Conservation (phyloP, 2,329 filamentous ascomycete species). For the Alternaria rosae region DNA sequence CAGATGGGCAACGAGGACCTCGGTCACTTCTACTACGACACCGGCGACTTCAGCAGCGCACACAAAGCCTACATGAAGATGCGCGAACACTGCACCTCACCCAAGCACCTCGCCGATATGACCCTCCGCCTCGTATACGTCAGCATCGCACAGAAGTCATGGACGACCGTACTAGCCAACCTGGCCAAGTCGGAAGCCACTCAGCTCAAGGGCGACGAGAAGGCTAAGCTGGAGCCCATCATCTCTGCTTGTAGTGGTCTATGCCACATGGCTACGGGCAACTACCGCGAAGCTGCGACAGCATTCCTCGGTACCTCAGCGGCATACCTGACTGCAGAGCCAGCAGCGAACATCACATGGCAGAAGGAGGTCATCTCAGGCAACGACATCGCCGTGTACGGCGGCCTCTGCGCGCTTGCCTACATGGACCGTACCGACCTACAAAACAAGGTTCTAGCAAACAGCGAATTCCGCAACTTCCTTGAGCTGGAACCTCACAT, state of each 20-base stretch:
- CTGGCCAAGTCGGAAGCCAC: conserved; percentile 64
- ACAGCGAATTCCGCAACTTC: conserved; percentile 84
- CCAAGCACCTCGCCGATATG: conserved; percentile 84
- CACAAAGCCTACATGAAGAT: conserved; percentile 83
- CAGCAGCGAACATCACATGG: conserved; percentile 59
- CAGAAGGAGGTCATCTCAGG: conserved; percentile 77
- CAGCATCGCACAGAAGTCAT: conserved; percentile 78
- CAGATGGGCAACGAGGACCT: conserved; percentile 96
- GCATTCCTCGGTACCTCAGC: conserved; percentile 72
- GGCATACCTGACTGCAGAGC: conserved; percentile 50
- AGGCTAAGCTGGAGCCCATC: conserved; percentile 67
- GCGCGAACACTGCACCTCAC: conserved; percentile 86
- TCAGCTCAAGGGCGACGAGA: conserved; percentile 64
- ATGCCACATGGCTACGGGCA: conserved; percentile 63
- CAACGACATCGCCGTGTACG: conserved; percentile 92
- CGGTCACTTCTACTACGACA: conserved; percentile 80
- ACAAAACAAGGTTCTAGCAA: conserved; percentile 79
- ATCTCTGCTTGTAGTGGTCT: conserved; percentile 69
- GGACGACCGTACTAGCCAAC: conserved; percentile 71
- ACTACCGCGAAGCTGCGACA: conserved; percentile 72
- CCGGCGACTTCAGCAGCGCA: conserved; percentile 75
- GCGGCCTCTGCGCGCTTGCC: conserved; percentile 86
- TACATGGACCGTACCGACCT: conserved; percentile 84
- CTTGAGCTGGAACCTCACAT: conserved; percentile 94
- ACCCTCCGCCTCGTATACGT: conserved; percentile 79